Evolutionary conservation across 2,329 filamentous ascomycete species (phyloP).

Genomic region (Calonectria multiphialidica): DNA sequence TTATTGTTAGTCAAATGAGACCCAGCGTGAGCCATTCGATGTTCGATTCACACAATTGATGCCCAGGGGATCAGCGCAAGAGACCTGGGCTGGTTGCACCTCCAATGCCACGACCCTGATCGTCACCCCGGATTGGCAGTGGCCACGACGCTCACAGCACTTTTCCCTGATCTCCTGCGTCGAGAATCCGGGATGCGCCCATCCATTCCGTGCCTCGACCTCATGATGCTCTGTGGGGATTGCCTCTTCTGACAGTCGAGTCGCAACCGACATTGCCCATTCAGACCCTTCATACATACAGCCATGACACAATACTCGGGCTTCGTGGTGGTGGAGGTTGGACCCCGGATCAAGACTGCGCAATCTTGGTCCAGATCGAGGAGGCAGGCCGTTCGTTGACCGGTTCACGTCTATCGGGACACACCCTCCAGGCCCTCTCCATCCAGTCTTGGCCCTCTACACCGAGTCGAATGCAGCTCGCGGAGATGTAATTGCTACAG

Average conservation of each 20-base stretch:
- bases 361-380: background rate
- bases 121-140: conserved; percentile 1
- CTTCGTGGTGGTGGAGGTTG: background rate
- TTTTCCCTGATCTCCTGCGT: conserved; percentile 15
- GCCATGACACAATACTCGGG: background rate
- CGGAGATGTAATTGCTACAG: background rate
- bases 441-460: background rate
- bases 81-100: background rate
- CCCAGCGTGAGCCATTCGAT: background rate
- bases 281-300: conserved; percentile 19
- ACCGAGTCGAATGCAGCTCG: background rate
- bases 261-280: background rate
- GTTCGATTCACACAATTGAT: background rate
- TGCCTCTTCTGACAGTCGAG: conserved; percentile 13
- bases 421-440: conserved; percentile 7
- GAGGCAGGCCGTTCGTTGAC: background rate
- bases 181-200: conserved; percentile 10
- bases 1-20: conserved; percentile 6
- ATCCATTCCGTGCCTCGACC: conserved; percentile 1
- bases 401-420: background rate
- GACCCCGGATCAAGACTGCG: conserved; percentile 12
- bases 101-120: conserved; percentile 19
- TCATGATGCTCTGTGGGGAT: background rate
- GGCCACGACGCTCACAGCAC: background rate
- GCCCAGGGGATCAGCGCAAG: background rate